Evolutionary conservation across 2,329 filamentous ascomycete genomes (phyloP), one percentile per base, ranked within the genome.

Genomic region (Fusarium luffae): DNA sequence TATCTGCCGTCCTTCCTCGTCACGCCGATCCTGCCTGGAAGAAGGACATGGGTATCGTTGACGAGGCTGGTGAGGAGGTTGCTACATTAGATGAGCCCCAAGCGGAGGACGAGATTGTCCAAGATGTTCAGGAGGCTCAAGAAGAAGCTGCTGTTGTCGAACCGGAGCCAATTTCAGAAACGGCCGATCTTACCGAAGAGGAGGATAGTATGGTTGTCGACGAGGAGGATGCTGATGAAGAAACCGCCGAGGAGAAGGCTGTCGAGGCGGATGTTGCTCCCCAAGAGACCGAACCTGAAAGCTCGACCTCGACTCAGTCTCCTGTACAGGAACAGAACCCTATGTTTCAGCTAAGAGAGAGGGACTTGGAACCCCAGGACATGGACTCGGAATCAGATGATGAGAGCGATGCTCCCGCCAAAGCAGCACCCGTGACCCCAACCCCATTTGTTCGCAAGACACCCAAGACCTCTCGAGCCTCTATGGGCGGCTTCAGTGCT

Each of bases 401-500:
- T 52, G 86, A 89, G 40, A 65, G 68, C 25, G 70, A 73, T 8
- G 66, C 78, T 7, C 74, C 75, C 4, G 74, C 78, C 27, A 75
- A 76, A 14, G 65, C 70, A 4, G 76, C 78, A 10, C 81, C 82
- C 4, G 73, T 80, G 3, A 86, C 85, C 1, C 85, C 86, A 4
- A 82, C 79, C 12, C 79, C 79, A 4, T 72, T 63, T 19, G 60
- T 63, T 25, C 62, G 66, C 30, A 74, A 75, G 41, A 76, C 75
- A 10, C 70, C 74, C 1, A 76, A 64, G 43, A 47, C 55, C 11
- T 75, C 77, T 25, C 73, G 77, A 27, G 74, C 78, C 21, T 78
- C 76, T 5, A 78, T 76, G 4, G 72, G 80, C 68, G 88, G 89
- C 3, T 90, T 92, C 66, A 91, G 89, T 2, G 88, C 89, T 25